Evolutionary conservation across 1,139 yeast genomes (phyloP), one percentile per base, ranked within the genome.

Genomic region (Magnusiomyces tetraspermus): DNA sequence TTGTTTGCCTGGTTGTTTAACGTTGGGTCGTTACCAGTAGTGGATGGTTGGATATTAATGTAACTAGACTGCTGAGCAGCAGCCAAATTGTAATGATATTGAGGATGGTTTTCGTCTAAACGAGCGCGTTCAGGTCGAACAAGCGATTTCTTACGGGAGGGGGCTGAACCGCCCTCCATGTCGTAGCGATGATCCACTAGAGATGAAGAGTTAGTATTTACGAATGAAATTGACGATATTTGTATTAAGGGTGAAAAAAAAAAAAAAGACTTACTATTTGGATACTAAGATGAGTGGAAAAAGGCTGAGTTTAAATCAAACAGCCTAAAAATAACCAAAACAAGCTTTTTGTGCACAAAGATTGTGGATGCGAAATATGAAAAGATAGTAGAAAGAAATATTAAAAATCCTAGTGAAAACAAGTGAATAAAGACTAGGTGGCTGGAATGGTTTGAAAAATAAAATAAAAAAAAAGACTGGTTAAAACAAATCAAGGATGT

Each of bases 91-190:
- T 87, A 87, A 66, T 85, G 90, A 67, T 76, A 85, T 54, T 83
- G 80, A 1, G 92, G 94, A 64, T 85, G 86, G 56, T 76, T 77
- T 15, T 79, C 81, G 59, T 79, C 76, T 58, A 85, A 71, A 53
- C 89, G 73, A 49, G 83, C 80, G 58, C 96, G 75, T 66, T 88
- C 96, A 1, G 94, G 95, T 58, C 86, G 76, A 43, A 87, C 85
- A 58, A 88, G 73, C 1, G 95, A 85, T 62, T 76, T 76, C 63
- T 82, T 83, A 53, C 92, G 36, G 28, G 46, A 26, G 17, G 46
- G 15, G 5, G 36, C 36, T 13, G 46, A 17, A 17, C n/a, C 23
- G 24, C 24, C 33, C 19, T 43, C 46, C 13, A 43, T 2, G 28
- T 43, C 46, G 21, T 43, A 26, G 36, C 46, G 22, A 43, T 43